A percentile compares a stretch with the other conserved stretches of the same genome.
These are phyloP conservation scores for Sporisorium reilianum DNA, from an alignment of 1,284 basidiomycete species.

Conservation along the genomic window DNA sequence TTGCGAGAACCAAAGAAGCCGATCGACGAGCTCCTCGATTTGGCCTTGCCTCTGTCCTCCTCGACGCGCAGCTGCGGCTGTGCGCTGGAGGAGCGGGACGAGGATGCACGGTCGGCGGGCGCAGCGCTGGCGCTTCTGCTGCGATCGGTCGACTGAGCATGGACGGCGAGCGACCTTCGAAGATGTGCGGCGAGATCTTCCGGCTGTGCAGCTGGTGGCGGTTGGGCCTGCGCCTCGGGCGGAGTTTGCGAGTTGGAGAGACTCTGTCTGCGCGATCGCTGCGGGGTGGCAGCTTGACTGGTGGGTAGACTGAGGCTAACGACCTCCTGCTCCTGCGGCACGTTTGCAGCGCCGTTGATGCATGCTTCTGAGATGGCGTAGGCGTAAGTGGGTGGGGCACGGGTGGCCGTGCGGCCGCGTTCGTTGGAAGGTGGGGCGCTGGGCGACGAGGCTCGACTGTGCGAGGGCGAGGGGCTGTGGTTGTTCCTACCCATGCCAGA, in stretches of 20 bases:
- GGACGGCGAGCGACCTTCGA: constrained; percentile 33
- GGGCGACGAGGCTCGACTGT: constrained; percentile 50
- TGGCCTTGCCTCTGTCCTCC: constrained; percentile 38
- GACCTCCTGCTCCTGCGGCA: constrained; percentile 32
- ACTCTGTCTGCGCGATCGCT: constrained; percentile 40
- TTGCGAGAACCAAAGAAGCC: constrained; percentile 50
- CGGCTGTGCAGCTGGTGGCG: constrained; percentile 1
- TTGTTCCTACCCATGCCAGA: constrained; percentile 50
- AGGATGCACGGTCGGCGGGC: constrained; percentile 13
- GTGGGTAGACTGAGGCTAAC: constrained; percentile 32
- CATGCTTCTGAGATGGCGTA: constrained; percentile 39
- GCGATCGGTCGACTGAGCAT: constrained; percentile 17
- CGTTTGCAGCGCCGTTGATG: constrained; percentile 14
- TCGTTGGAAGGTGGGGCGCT: constrained; percentile 25
- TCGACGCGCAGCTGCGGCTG: constrained; percentile 14
- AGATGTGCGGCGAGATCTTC: constrained; percentile 43
- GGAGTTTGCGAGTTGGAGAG: constrained; percentile 24
- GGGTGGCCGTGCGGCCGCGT: constrained; percentile 40
- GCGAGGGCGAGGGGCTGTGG: constrained; percentile 49
- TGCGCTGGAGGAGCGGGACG: constrained; percentile 1
- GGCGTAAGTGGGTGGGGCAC: constrained; percentile 39
- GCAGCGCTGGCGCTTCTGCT: constrained; percentile 43
- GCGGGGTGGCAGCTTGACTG: constrained; percentile 39
- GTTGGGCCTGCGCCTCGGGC: constrained; percentile 13
- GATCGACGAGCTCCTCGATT: constrained; percentile 43